Percentiles rank a stretch among this genome's conserved stretches.
These are phyloP conservation scores for Fusarium liriodendri DNA, from an alignment of 2,329 filamentous ascomycete species.

Conservation along the genomic window DNA sequence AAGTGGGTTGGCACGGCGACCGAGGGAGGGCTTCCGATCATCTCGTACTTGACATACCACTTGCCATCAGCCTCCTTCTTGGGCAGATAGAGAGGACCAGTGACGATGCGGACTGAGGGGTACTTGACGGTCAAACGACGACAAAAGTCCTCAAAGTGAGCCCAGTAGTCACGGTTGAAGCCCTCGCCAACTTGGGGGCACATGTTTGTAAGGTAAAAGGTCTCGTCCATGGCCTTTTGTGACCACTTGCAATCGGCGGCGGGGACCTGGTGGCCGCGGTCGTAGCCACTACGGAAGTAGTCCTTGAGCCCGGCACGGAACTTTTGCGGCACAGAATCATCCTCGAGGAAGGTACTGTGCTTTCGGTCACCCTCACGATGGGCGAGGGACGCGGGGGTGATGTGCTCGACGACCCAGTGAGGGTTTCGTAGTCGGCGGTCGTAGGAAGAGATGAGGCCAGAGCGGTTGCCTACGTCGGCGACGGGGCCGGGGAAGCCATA, in stretches of 20 bases:
- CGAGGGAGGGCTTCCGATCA: constrained; percentile 92
- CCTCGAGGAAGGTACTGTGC: constrained; percentile 85
- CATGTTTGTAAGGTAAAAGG: constrained; percentile 95
- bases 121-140: constrained; percentile 83
- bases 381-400: constrained; percentile 86
- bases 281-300: constrained; percentile 95
- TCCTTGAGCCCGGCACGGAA: constrained; percentile 93
- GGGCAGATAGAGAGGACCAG: constrained; percentile 92
- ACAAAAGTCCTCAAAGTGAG: constrained; percentile 98
- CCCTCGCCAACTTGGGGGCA: constrained; percentile 97
- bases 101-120: constrained; percentile 90
- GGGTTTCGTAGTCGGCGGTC: constrained; percentile 93
- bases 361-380: constrained; percentile 83
- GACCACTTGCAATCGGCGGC: constrained; percentile 97
- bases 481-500: constrained; percentile 95
- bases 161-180: constrained; percentile 99
- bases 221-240: constrained; percentile 93
- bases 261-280: constrained; percentile 96
- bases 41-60: constrained; percentile 95
- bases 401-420: constrained; percentile 95
- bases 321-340: constrained; percentile 80
- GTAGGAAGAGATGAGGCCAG: constrained; percentile 86
- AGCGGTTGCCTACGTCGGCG: constrained; percentile 80
- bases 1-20: constrained; percentile 98
- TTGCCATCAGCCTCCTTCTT: constrained; percentile 84